Base-by-base conservation (phyloP, 805 yeast genomes). In the Wickerhamiella sergipiensis region DNA sequence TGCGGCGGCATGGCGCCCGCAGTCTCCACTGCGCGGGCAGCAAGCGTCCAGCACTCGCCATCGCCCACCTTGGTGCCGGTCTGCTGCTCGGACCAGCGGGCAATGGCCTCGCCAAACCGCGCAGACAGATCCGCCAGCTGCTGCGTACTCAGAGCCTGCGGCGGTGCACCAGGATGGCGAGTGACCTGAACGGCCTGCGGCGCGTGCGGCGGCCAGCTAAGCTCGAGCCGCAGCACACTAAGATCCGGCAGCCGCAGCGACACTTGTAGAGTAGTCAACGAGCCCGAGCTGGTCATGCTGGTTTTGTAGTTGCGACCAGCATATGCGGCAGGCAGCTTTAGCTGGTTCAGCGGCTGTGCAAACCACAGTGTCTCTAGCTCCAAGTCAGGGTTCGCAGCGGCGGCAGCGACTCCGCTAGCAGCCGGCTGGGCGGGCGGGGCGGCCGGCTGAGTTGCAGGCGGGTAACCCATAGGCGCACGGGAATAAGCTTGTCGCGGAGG, bases 21-120 rank as follows among this genome's bases (percentile, higher is more conserved):
- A 5, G 58, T 46, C 10, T 55, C 57, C 18, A 67, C 56, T 8
- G 71, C 70, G 17, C 64, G 61, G 33, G 63, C 54, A 31, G 70
- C 71, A 24, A 66, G 54, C 12, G 71, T 67, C 72, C 72, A 69
- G 58, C 72, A 69, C 54, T 69, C 71, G 5, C 69, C 71, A 48
- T 65, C 55, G 23, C 70, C 70, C 0, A 65, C 66, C 39, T 59
- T 64, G 15, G 46, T 56, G 10, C 65, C 69, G n/a, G 50, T 45
- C 46, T 59, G 61, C 36, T 55, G 55, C 56, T 57, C 73, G 52
- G 64, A 60, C 66, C 61, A 71, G 22, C 48, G 39, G 38, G 68
- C 72, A 9, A 65, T 64, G 7, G 29, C 43, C 15, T 61, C 61
- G 22, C 70, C 69, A 43, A 63, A 66, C 46, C 53, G 57, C n/a